Evolutionary conservation across 441 rosid species (phyloP).

Genomic region (Populus hybrid): DNA sequence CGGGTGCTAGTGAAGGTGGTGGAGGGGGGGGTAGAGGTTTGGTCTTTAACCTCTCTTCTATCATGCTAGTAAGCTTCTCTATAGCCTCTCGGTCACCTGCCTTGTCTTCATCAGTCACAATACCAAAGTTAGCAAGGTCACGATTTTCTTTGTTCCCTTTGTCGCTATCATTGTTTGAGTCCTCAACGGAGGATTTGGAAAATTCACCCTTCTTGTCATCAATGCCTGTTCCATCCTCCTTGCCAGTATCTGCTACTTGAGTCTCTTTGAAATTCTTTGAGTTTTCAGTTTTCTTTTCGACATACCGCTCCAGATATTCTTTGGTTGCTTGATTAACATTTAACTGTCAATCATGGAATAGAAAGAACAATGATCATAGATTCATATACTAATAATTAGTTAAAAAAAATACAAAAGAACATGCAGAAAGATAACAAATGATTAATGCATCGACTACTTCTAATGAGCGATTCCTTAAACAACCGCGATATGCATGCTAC

Average conservation of each 20-base stretch:
- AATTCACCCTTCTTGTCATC: constrained; percentile 44
- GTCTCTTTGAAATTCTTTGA: constrained; percentile 58
- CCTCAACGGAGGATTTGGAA: constrained; percentile 36
- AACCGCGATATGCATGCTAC: background rate
- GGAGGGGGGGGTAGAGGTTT: constrained; percentile 90
- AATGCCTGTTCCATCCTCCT: constrained; percentile 39
- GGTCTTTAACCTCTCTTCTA: constrained; percentile 82
- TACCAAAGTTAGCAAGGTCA: constrained; percentile 63
- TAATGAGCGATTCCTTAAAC: background rate
- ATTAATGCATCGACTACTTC: background rate
- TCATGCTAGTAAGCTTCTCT: constrained; percentile 65
- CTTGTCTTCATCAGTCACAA: constrained; percentile 79
- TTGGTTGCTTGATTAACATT: constrained; percentile 92
- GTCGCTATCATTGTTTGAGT: constrained; percentile 46
- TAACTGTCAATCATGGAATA: constrained; percentile 44
- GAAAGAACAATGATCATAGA: constrained; percentile 3
- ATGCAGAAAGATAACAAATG: background rate
- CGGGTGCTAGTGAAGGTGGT: constrained; percentile 51
- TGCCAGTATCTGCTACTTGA: constrained; percentile 41
- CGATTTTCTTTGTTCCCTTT: constrained; percentile 52
- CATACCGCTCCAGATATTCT: constrained; percentile 77
- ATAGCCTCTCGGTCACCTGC: constrained; percentile 71
- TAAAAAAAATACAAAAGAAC: background rate
- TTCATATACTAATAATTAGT: background rate
- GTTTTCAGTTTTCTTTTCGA: constrained; percentile 73